Conservation (phyloP, 306 rosid genomes). For the Malus sieversii region DNA sequence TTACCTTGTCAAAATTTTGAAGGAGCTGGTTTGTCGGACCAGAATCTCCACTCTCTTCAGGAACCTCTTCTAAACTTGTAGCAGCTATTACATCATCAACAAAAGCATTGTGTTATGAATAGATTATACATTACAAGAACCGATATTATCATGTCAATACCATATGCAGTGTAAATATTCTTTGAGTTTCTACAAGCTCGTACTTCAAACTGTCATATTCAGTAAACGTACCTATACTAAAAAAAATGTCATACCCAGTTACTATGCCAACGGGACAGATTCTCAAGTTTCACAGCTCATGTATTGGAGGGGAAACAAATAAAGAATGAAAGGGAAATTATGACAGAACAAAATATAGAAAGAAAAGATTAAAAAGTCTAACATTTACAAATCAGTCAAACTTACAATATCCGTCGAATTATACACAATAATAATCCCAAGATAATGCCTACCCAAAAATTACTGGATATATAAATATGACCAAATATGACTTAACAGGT, state of each 20-base stretch:
- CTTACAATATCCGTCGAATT: neutral
- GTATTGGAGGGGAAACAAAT: neutral
- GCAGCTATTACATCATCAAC: conserved; percentile 36
- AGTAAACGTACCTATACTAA: neutral
- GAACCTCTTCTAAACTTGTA: conserved; percentile 31
- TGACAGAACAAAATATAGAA: neutral
- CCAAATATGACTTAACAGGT: neutral
- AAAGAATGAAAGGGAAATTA: neutral
- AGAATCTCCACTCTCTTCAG: conserved; percentile 41
- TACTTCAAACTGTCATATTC: neutral
- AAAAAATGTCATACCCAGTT: neutral
- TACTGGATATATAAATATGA: neutral
- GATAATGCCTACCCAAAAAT: neutral
- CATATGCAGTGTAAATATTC: neutral
- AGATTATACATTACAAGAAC: neutral
- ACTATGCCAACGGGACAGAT: neutral
- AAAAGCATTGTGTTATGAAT: conserved; percentile 16
- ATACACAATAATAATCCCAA: neutral
- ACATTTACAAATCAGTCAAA: neutral
- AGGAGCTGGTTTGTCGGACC: conserved; percentile 32
- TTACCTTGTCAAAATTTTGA: conserved; percentile 57
- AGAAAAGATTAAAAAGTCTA: neutral
- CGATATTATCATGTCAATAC: neutral
- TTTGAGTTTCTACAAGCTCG: neutral
- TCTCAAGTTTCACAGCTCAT: neutral